These are phyloP conservation scores for Ogataea ramenticola DNA, from an alignment of 805 yeast species.

Conservation along the genomic window DNA sequence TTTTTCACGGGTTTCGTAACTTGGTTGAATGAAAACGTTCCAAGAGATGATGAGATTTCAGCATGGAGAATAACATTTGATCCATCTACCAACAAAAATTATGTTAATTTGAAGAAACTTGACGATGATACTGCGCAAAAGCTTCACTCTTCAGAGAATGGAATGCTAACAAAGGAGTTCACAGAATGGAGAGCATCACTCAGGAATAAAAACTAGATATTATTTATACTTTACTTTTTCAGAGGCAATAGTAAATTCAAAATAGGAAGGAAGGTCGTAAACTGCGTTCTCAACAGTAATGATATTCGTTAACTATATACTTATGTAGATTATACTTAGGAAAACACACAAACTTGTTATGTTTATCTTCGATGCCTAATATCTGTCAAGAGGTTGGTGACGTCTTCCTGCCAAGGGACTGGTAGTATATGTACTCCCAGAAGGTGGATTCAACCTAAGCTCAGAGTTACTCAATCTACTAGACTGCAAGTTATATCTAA, in stretches of 20 bases:
- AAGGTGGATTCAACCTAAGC: not conserved
- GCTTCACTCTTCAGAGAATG: slow-evolving; percentile 30
- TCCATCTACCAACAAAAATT: slow-evolving; percentile 40
- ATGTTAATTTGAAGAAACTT: slow-evolving; percentile 42
- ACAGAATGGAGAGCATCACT: slow-evolving; percentile 43
- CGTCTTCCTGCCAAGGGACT: not conserved
- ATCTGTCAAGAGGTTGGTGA: not conserved
- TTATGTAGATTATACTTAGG: not conserved
- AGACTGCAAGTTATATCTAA: not conserved
- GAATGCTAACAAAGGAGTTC: slow-evolving; percentile 42
- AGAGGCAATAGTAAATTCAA: not conserved
- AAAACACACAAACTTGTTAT: too few relatives aligned
- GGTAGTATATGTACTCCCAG: not conserved
- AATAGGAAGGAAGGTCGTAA: not conserved
- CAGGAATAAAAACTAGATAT: too few relatives aligned
- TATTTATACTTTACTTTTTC: too few relatives aligned
- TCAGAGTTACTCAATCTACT: not conserved
- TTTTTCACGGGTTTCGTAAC: slow-evolving; percentile 83
- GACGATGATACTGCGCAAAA: slow-evolving; percentile 20
- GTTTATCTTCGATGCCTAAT: too few relatives aligned
- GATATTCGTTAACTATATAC: not conserved
- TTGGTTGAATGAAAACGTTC: slow-evolving; percentile 58
- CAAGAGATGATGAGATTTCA: slow-evolving; percentile 40
- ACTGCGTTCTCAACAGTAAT: not conserved
- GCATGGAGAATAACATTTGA: slow-evolving; percentile 53